A percentile compares a stretch with the other conserved stretches of the same genome.
These are phyloP conservation scores for Miamiensis avidus DNA, from an alignment of 169 alveolate species.

Conservation along the genomic window DNA sequence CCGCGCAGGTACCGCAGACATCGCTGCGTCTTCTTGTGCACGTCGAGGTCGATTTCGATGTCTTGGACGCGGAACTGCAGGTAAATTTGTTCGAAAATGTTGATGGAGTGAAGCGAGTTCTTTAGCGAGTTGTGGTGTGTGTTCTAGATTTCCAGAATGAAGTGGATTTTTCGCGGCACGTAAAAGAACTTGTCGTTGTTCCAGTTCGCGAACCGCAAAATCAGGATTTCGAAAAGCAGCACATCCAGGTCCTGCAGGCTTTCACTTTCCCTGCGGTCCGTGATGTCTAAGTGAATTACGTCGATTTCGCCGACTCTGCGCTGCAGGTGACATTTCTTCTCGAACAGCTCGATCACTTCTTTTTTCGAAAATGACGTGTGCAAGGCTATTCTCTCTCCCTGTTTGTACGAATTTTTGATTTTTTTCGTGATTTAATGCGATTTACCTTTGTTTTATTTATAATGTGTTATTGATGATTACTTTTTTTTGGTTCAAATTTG, in stretches of 20 bases:
- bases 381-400: background rate
- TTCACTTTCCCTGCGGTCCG: background rate
- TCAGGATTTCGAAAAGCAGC: background rate
- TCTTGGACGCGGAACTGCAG: background rate
- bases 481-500: no score
- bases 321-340: background rate
- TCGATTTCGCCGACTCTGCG: background rate
- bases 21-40: background rate
- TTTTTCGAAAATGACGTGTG: background rate
- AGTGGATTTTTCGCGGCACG: background rate
- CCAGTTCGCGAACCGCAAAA: background rate
- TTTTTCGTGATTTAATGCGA: no score
- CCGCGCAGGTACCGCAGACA: background rate
- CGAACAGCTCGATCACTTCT: background rate
- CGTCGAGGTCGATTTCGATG: background rate
- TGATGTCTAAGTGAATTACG: background rate
- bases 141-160: background rate
- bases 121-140: no score
- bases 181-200: background rate
- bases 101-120: no score
- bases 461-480: no score
- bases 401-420: background rate
- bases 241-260: background rate
- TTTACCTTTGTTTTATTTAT: no score
- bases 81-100: no score